Conservation (phyloP, 176 grass and related monocot genomes). For the Lolium perenne region DNA sequence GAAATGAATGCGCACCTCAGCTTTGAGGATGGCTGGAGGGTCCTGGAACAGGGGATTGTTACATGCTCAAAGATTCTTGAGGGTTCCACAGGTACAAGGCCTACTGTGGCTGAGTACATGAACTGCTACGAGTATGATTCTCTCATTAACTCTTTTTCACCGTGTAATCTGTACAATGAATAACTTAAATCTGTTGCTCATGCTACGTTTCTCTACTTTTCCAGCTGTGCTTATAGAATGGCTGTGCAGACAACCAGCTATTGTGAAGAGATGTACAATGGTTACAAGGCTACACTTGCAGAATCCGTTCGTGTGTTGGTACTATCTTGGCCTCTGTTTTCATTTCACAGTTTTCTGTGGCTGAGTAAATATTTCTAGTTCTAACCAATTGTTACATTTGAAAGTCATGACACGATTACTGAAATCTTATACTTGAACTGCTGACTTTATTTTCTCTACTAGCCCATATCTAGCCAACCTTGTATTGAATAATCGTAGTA, state of each 20-base stretch:
- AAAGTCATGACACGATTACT: neutral
- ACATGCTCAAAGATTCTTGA: conserved; percentile 72
- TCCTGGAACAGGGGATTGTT: conserved; percentile 61
- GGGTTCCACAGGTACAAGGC: conserved; percentile 50
- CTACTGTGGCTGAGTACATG: conserved; percentile 59
- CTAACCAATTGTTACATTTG: neutral
- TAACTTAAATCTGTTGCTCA: conserved; percentile 6
- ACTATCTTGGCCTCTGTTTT: conserved; percentile 27
- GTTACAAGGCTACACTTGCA: conserved; percentile 45
- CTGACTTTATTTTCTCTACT: neutral
- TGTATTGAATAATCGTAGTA: neutral
- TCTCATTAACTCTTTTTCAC: neutral
- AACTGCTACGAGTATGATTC: conserved; percentile 59
- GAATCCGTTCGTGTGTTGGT: conserved; percentile 56
- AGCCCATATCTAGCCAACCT: conserved; percentile 3
- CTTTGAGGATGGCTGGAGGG: conserved; percentile 66
- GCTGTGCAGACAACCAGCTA: conserved; percentile 57
- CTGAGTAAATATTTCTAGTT: conserved; percentile 33
- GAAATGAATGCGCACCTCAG: conserved; percentile 46
- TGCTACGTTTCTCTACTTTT: conserved; percentile 39
- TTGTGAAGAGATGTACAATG: conserved; percentile 54
- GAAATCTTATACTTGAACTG: conserved; percentile 26
- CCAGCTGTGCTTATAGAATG: conserved; percentile 54
- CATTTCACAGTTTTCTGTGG: conserved; percentile 4
- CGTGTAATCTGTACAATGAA: conserved; percentile 9